Evolutionary conservation across 805 yeast genomes (phyloP).

Genomic region (Teunomyces atbi): DNA sequence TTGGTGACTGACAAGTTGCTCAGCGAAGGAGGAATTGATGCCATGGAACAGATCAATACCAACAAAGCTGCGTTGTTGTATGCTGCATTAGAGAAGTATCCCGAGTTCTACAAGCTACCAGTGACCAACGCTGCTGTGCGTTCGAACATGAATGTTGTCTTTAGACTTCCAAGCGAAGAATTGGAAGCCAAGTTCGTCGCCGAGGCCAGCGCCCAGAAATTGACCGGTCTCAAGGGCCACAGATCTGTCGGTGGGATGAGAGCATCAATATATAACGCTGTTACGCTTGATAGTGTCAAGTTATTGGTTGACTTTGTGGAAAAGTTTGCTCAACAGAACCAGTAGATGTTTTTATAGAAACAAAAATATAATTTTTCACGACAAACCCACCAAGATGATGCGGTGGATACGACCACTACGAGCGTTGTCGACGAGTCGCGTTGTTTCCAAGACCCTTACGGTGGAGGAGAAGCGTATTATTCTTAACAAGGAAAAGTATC

Average conservation of each 20-base stretch:
- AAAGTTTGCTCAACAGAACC: conserved; percentile 51
- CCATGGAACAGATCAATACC: conserved; percentile 56
- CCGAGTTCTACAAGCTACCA: conserved; percentile 64
- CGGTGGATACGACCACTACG: conserved; percentile 6
- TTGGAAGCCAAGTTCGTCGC: conserved; percentile 68
- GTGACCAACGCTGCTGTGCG: conserved; percentile 59
- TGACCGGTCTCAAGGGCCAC: conserved; percentile 90
- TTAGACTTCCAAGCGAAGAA: conserved; percentile 65
- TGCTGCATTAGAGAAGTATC: conserved; percentile 59
- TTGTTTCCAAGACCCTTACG: conserved; percentile 10
- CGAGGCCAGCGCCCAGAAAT: conserved; percentile 56
- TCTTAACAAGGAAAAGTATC: conserved; percentile 33
- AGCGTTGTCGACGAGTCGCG: background rate
- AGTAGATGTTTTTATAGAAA: background rate
- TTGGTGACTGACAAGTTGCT: conserved; percentile 68
- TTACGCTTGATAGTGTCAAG: conserved; percentile 58
- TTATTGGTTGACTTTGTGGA: conserved; percentile 55
- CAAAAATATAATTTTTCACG: background rate
- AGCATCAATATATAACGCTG: conserved; percentile 90
- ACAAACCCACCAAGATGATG: background rate
- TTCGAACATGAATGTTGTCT: conserved; percentile 91
- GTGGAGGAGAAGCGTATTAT: conserved; percentile 24
- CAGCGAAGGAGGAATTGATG: conserved; percentile 66
- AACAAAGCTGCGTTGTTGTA: conserved; percentile 67
- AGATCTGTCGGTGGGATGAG: conserved; percentile 97